Percentiles rank a stretch among this genome's conserved stretches.
Evolutionary conservation across 306 rosid species (phyloP).

Genomic region (Cicer judaicum): DNA sequence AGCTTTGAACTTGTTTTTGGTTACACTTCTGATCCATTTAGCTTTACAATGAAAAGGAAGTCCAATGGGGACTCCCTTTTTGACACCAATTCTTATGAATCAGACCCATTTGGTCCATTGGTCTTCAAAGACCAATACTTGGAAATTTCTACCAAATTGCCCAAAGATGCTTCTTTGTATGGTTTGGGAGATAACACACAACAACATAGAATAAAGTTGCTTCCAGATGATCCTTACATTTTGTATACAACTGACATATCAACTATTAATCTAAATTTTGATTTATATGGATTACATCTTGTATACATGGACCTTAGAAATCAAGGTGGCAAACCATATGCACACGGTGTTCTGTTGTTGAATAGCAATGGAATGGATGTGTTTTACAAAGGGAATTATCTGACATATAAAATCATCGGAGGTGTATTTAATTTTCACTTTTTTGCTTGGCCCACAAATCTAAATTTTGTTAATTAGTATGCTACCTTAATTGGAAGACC

Average conservation of each 20-base stretch:
- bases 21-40: constrained; percentile 73
- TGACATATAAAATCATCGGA: constrained; percentile 86
- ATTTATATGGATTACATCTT: constrained; percentile 88
- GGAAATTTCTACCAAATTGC: constrained; percentile 77
- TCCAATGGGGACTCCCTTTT: constrained; percentile 78
- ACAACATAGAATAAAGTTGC: constrained; percentile 75
- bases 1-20: constrained; percentile 66
- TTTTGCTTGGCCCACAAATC: constrained; percentile 82
- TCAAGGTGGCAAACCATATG: constrained; percentile 60
- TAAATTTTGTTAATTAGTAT: constrained; percentile 82
- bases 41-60: constrained; percentile 72
- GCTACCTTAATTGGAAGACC: constrained; percentile 83
- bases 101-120: constrained; percentile 58
- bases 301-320: constrained; percentile 85
- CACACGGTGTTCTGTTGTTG: constrained; percentile 83
- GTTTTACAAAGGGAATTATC: constrained; percentile 69
- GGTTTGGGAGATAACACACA: constrained; percentile 92
- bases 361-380: constrained; percentile 97
- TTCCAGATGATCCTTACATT: constrained; percentile 79
- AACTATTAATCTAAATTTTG: constrained; percentile 78
- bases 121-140: constrained; percentile 92
- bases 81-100: constrained; percentile 55
- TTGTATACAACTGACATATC: constrained; percentile 72
- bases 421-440: constrained; percentile 89
- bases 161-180: constrained; percentile 72